Evolutionary conservation across 208 protist species (phyloP).

Genomic region (Leishmania lainsoni): DNA sequence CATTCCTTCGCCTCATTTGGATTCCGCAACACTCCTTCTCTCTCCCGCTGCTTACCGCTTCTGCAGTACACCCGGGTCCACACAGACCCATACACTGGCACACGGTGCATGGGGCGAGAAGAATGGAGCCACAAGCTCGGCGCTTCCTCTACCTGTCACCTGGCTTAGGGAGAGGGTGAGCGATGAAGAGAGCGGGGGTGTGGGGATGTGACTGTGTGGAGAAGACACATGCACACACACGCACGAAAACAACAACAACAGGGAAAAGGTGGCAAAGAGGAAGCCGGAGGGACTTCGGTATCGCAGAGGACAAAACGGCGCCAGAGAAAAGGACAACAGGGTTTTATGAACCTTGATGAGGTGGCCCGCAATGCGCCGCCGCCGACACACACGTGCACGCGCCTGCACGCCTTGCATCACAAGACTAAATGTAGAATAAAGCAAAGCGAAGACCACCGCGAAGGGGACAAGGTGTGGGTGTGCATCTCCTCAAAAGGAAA

Average conservation of each 20-base stretch:
- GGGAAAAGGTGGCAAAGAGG: neutral
- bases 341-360: neutral
- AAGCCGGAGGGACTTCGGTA: neutral
- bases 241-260: neutral
- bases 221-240: neutral
- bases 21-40: neutral
- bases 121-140: neutral
- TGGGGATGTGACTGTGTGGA: neutral
- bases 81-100: neutral
- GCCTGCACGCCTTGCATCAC: neutral
- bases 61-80: neutral
- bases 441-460: neutral
- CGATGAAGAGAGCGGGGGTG: neutral
- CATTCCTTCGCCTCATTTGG: neutral
- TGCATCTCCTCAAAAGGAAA: neutral
- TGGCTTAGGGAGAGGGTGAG: neutral
- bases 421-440: neutral
- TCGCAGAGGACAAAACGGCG: neutral
- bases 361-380: neutral
- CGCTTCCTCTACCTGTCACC: neutral
- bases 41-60: neutral
- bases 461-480: neutral
- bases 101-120: neutral
- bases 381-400: neutral
- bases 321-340: neutral